Evolutionary conservation across 176 grass and related monocot species (phyloP).

Genomic region (Lolium perenne): DNA sequence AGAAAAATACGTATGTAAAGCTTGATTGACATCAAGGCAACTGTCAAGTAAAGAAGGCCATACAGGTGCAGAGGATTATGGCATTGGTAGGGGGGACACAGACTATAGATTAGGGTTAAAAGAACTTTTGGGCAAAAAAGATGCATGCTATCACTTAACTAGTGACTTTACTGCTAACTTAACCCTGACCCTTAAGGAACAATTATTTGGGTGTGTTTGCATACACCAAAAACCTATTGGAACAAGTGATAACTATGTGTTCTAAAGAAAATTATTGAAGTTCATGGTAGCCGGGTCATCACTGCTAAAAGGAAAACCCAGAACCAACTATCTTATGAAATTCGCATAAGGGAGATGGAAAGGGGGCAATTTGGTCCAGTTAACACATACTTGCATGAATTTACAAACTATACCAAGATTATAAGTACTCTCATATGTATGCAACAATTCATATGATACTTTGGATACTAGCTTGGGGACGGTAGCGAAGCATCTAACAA

Average conservation of each 20-base stretch:
- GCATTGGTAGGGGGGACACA: slow-evolving; percentile 17
- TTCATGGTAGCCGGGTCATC: slow-evolving; percentile 10
- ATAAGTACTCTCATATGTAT: slow-evolving; percentile 8
- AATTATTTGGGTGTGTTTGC: background rate
- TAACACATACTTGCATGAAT: slow-evolving; percentile 15
- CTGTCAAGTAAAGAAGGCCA: slow-evolving; percentile 1
- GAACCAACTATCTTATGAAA: slow-evolving; percentile 24
- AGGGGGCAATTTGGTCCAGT: background rate
- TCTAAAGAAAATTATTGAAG: slow-evolving; percentile 1
- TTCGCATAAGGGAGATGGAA: slow-evolving; percentile 16
- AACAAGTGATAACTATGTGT: slow-evolving; percentile 6
- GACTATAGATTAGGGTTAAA: background rate
- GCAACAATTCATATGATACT: background rate
- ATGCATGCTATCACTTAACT: background rate
- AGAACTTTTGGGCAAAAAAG: background rate
- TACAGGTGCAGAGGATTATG: slow-evolving; percentile 1
- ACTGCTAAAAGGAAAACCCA: slow-evolving; percentile 2
- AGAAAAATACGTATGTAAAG: background rate
- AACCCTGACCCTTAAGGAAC: background rate
- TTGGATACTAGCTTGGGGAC: slow-evolving; percentile 3
- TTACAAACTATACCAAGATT: slow-evolving; percentile 22
- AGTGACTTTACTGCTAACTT: background rate
- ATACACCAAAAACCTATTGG: slow-evolving; percentile 29
- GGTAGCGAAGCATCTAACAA: slow-evolving; percentile 2
- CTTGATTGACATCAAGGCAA: slow-evolving; percentile 4